Percentiles rank a stretch among this genome's conserved stretches.
phyloP scores from a whole-genome alignment of 768 basidiomycete genomes.

The Suillus bovinus region DNA sequence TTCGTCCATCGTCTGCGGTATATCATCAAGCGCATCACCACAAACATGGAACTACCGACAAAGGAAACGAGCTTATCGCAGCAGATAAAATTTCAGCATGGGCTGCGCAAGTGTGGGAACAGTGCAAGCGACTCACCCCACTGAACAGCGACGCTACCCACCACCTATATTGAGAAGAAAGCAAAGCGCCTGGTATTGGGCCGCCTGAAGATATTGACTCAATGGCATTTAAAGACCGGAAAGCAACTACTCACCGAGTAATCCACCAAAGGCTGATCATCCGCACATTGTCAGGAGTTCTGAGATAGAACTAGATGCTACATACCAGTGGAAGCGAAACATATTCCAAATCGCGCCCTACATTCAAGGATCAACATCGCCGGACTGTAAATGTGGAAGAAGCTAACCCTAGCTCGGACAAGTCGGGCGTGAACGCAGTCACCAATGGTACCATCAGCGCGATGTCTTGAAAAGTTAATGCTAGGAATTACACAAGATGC shows the following conservation, averaged over 20 bases:
- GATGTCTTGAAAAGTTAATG: conserved; percentile 31
- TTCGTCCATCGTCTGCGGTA: neutral
- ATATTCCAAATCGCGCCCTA: conserved; percentile 46
- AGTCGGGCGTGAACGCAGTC: conserved; percentile 41
- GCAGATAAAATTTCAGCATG: neutral
- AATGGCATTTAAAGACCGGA: neutral
- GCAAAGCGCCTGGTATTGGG: conserved; percentile 57
- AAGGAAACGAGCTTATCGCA: neutral
- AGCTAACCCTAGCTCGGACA: conserved; percentile 51
- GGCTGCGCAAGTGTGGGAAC: neutral
- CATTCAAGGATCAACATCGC: neutral
- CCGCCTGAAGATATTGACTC: conserved; percentile 38
- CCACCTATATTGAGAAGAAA: conserved; percentile 53
- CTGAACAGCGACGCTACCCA: conserved; percentile 57
- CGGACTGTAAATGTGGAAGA: neutral
- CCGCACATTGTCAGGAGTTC: neutral
- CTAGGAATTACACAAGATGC: neutral
- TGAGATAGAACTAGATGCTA: conserved; percentile 1
- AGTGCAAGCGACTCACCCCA: conserved; percentile 32
- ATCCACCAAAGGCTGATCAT: conserved; percentile 22
- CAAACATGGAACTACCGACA: neutral
- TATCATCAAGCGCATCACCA: neutral
- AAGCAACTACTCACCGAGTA: conserved; percentile 18
- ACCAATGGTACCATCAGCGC: conserved; percentile 45
- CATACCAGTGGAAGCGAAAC: conserved; percentile 46